Evolutionary conservation across 2,329 filamentous ascomycete genomes (phyloP).

Genomic region (Aspergillus novoparasiticus): DNA sequence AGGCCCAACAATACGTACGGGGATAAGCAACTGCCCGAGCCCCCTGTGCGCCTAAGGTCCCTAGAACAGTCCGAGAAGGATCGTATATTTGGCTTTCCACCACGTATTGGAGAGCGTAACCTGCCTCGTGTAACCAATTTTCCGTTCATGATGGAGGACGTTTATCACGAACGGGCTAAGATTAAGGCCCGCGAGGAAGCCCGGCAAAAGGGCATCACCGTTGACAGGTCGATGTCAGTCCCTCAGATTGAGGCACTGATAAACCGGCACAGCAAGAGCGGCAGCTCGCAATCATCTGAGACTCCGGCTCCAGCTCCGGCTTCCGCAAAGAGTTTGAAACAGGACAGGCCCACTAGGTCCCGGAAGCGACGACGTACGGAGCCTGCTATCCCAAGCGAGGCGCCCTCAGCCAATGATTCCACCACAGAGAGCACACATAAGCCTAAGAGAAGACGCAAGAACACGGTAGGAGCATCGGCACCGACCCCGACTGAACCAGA

Average conservation of each 20-base stretch:
- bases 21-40: constrained; percentile 26
- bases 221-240: constrained; percentile 22
- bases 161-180: constrained; percentile 24
- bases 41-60: constrained; percentile 30
- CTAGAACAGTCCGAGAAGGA: constrained; percentile 31
- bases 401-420: constrained; percentile 1
- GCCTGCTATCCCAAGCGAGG: not conserved
- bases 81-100: constrained; percentile 35
- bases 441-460: constrained; percentile 19
- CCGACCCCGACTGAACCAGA: not conserved
- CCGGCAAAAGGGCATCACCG: constrained; percentile 19
- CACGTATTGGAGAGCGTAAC: constrained; percentile 34
- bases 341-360: constrained; percentile 10
- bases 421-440: constrained; percentile 2
- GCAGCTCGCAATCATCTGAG: not conserved
- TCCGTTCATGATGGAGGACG: constrained; percentile 28
- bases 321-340: not conserved
- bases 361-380: constrained; percentile 23
- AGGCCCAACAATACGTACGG: constrained; percentile 32
- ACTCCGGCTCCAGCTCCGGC: not conserved
- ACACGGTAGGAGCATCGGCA: constrained; percentile 1
- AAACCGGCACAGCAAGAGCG: constrained; percentile 15
- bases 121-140: constrained; percentile 23
- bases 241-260: constrained; percentile 25
- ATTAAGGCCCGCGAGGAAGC: constrained; percentile 28